Percentiles rank a stretch among this genome's conserved stretches.
Evolutionary conservation across 441 rosid genomes (phyloP).

Genomic region (Brassica hybrid): DNA sequence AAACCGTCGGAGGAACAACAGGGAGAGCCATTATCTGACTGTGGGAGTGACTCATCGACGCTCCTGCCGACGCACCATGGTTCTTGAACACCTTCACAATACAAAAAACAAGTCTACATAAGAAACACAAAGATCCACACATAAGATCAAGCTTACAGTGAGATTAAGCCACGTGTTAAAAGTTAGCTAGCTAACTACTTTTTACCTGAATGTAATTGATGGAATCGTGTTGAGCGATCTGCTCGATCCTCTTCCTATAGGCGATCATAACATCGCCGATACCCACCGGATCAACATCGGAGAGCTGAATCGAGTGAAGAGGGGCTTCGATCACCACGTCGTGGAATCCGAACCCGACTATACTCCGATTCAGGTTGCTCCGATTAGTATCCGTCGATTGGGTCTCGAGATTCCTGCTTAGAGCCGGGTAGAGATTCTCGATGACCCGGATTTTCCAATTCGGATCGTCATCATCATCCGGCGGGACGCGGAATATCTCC

Average conservation of each 20-base stretch:
- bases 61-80: slow-evolving; percentile 92
- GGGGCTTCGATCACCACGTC: slow-evolving; percentile 88
- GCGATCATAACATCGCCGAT: slow-evolving; percentile 69
- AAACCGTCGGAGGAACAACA: slow-evolving; percentile 65
- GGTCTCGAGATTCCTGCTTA: slow-evolving; percentile 56
- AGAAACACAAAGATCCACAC: slow-evolving; percentile 5
- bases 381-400: too few relatives aligned
- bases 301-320: slow-evolving; percentile 64
- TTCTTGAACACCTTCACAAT: slow-evolving; percentile 81
- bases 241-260: slow-evolving; percentile 71
- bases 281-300: slow-evolving; percentile 56
- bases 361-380: too few relatives aligned
- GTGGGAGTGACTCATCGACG: slow-evolving; percentile 89
- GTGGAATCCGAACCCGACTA: slow-evolving; percentile 75
- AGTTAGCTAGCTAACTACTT: not conserved
- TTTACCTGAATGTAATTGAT: slow-evolving; percentile 75
- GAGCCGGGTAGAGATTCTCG: slow-evolving; percentile 82
- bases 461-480: slow-evolving; percentile 43
- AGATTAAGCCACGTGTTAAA: not conserved
- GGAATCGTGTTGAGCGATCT: slow-evolving; percentile 51
- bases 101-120: too few relatives aligned
- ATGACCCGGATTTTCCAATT: slow-evolving; percentile 80
- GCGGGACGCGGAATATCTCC: slow-evolving; percentile 79
- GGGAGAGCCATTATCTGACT: slow-evolving; percentile 88
- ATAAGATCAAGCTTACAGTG: not conserved